Evolutionary conservation across 108 stramenopile genomes (phyloP).

Genomic region (Aurantiochytrium sp.): DNA sequence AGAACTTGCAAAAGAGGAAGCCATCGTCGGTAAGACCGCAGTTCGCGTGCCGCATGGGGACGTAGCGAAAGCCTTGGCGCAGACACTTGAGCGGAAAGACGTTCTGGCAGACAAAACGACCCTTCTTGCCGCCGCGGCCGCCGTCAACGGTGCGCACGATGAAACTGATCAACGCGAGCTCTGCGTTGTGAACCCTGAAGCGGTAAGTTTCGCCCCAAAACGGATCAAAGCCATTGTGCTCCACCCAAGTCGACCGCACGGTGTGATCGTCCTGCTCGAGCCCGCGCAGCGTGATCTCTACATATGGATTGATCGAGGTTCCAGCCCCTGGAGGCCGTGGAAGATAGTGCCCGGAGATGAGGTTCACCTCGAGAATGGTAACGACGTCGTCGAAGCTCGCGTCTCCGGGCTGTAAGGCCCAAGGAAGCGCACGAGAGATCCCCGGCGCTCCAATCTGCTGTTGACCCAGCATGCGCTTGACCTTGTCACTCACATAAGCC

Average conservation of each 20-base stretch:
- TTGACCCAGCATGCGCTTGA: constrained; percentile 3
- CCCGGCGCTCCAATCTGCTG: background rate
- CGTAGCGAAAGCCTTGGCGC: constrained; percentile 5
- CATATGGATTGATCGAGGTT: constrained; percentile 56
- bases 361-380: background rate
- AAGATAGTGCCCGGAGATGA: constrained; percentile 39
- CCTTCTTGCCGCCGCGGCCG: background rate
- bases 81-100: constrained; percentile 14
- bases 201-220: constrained; percentile 40
- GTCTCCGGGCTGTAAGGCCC: background rate
- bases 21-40: background rate
- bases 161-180: background rate
- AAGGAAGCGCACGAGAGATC: background rate
- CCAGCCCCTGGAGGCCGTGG: constrained; percentile 45
- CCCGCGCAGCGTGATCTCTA: constrained; percentile 35
- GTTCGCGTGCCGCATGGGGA: background rate
- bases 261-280: background rate
- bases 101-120: background rate
- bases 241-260: constrained; percentile 27
- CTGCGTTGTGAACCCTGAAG: background rate
- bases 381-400: background rate
- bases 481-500: background rate
- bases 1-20: background rate
- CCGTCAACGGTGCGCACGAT: background rate
- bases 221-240: constrained; percentile 60